Conservation (phyloP, 176 grass and related monocot species). For the Areca catechu region DNA sequence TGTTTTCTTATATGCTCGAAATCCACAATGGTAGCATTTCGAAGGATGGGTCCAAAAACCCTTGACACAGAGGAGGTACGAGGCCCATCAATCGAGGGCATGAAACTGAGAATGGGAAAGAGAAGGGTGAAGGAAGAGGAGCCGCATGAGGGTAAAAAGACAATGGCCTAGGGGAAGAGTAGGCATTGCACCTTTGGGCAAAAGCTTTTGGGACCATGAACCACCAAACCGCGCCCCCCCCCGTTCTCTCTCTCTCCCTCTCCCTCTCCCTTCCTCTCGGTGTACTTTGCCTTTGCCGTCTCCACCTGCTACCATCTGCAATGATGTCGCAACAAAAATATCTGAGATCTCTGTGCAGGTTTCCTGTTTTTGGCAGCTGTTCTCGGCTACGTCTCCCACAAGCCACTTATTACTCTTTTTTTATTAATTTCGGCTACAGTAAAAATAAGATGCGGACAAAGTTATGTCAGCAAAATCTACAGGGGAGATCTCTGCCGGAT, state of each 20-base stretch:
- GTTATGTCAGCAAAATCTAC: constrained; percentile 55
- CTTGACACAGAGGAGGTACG: background rate
- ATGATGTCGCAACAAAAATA: constrained; percentile 46
- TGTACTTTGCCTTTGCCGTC: background rate
- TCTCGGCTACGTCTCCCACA: constrained; percentile 4
- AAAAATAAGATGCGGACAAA: constrained; percentile 8
- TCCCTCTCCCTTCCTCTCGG: constrained; percentile 22
- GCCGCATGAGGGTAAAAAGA: no score
- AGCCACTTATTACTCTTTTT: no score
- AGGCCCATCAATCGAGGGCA: constrained; percentile 17
- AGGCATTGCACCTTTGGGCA: constrained; percentile 17
- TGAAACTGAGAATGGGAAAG: constrained; percentile 7
- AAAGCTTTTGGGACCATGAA: constrained; percentile 25
- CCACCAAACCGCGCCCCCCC: no score
- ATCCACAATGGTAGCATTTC: no score
- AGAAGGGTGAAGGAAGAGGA: background rate
- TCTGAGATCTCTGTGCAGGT: constrained; percentile 37
- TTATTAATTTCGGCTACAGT: constrained; percentile 3
- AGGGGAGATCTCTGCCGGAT: constrained; percentile 29
- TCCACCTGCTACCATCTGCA: constrained; percentile 22
- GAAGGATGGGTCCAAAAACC: constrained; percentile 8
- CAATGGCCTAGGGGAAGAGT: background rate
- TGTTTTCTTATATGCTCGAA: no score
- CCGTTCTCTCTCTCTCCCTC: background rate
- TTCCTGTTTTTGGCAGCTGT: constrained; percentile 13